These are phyloP conservation scores for Stephania cephalantha DNA, from an alignment of 164 flowering plant genomes.

Conservation along the genomic window DNA sequence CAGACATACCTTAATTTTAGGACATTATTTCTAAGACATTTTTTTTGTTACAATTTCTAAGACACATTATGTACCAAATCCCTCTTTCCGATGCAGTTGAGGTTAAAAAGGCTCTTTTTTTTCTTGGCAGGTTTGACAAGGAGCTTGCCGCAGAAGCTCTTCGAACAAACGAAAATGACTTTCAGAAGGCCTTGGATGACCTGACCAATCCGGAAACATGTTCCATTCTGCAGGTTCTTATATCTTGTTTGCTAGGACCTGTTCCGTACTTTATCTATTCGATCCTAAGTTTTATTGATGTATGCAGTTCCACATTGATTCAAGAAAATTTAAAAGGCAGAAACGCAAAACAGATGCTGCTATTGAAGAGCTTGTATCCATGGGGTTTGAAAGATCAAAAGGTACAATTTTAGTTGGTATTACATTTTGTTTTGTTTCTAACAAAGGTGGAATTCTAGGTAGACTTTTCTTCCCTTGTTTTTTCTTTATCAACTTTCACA, in stretches of 20 bases:
- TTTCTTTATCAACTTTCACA: neutral
- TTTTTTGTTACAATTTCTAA: neutral
- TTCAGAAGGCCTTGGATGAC: conserved; percentile 74
- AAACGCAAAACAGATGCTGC: conserved; percentile 24
- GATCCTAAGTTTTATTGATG: conserved; percentile 3
- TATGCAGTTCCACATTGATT: conserved; percentile 52
- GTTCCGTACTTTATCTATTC: neutral
- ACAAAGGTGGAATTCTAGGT: neutral
- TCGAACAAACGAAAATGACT: conserved; percentile 79
- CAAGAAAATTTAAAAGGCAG: conserved; percentile 57
- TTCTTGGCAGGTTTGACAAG: conserved; percentile 62
- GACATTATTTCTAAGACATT: neutral
- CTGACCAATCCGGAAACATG: conserved; percentile 69
- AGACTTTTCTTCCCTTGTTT: neutral
- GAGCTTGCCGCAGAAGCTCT: conserved; percentile 90
- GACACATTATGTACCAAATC: neutral
- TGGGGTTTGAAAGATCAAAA: conserved; percentile 77
- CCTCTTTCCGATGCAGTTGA: neutral
- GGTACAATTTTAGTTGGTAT: conserved; percentile 29
- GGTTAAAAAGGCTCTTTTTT: neutral
- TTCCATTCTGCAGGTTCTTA: conserved; percentile 55
- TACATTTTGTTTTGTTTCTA: neutral
- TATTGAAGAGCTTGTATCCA: conserved; percentile 50
- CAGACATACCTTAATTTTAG: neutral
- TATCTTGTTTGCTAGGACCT: neutral